phyloP scores from a whole-genome alignment of 2,329 filamentous ascomycete species.

The Xylaria sp. region DNA sequence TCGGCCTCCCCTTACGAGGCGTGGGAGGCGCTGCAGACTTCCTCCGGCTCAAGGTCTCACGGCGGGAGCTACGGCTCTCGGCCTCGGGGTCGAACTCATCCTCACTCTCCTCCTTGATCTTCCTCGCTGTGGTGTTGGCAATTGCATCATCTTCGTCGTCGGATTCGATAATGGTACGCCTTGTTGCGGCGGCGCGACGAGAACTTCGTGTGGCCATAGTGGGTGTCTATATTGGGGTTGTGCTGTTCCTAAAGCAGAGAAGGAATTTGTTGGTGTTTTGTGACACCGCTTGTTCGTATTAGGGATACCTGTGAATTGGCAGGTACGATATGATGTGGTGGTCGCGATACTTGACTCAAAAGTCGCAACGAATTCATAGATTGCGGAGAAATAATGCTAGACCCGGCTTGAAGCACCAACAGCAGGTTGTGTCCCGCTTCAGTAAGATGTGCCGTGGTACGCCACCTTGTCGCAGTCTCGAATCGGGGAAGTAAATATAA shows the following conservation, averaged over 20 bases:
- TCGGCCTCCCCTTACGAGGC: conserved; percentile 44
- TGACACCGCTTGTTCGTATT: background rate
- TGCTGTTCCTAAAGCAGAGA: background rate
- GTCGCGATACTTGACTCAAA: too few species aligned
- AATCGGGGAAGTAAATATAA: conserved; percentile 34
- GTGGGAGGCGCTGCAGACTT: conserved; percentile 47
- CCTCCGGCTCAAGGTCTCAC: conserved; percentile 50
- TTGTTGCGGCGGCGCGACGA: conserved; percentile 56
- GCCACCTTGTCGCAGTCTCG: background rate
- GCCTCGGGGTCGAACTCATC: conserved; percentile 83
- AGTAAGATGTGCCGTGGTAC: too few species aligned
- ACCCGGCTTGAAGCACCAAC: too few species aligned
- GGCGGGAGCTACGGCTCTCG: conserved; percentile 54
- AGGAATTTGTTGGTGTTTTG: background rate
- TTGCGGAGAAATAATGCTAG: too few species aligned
- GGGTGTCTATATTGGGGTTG: conserved; percentile 1
- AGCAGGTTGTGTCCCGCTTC: too few species aligned
- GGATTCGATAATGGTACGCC: conserved; percentile 78
- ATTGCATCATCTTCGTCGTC: conserved; percentile 75
- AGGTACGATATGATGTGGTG: too few species aligned
- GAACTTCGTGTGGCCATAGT: conserved; percentile 45
- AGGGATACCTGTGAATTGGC: too few species aligned
- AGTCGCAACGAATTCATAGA: too few species aligned
- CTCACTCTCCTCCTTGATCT: conserved; percentile 66
- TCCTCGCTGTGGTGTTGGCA: conserved; percentile 53